Conservation (phyloP, 108 stramenopile genomes). For the Cyclostephanos tholiformis region DNA sequence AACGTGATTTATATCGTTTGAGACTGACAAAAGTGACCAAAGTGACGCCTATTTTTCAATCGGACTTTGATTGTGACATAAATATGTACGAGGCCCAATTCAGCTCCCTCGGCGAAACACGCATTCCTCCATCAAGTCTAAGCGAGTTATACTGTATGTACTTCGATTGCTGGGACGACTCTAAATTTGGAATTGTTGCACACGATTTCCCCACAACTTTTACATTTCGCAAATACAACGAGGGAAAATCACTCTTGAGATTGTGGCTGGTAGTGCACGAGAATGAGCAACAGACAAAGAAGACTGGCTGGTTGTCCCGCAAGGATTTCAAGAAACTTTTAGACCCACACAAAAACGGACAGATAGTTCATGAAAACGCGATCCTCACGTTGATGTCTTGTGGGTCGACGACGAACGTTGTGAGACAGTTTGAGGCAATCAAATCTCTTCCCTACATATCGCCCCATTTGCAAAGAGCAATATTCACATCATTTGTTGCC, state of each 20-base stretch:
- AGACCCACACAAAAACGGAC: slow-evolving; percentile 29
- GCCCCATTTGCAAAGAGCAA: slow-evolving; percentile 44
- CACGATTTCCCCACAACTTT: slow-evolving; percentile 46
- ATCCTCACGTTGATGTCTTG: slow-evolving; percentile 32
- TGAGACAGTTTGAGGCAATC: slow-evolving; percentile 46
- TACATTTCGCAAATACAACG: slow-evolving; percentile 28
- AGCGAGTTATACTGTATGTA: slow-evolving; percentile 47
- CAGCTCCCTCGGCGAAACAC: slow-evolving; percentile 28
- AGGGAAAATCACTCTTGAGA: slow-evolving; percentile 32
- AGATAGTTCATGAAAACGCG: slow-evolving; percentile 23
- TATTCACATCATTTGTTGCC: slow-evolving; percentile 22
- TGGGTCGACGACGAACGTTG: slow-evolving; percentile 43
- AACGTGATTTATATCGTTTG: slow-evolving; percentile 31
- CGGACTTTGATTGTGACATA: slow-evolving; percentile 22
- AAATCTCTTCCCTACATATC: slow-evolving; percentile 27
- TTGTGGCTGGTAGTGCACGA: slow-evolving; percentile 40
- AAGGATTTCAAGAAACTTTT: slow-evolving; percentile 35
- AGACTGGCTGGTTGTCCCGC: slow-evolving; percentile 40
- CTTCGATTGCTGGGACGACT: slow-evolving; percentile 19
- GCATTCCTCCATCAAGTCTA: slow-evolving; percentile 28
- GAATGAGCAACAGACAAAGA: slow-evolving; percentile 20
- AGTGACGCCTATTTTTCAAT: slow-evolving; percentile 45
- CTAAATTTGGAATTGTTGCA: slow-evolving; percentile 43
- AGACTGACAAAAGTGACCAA: slow-evolving; percentile 36
- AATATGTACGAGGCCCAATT: slow-evolving; percentile 51